Base-by-base conservation (phyloP, 805 yeast species). In the Ogataea sp. region DNA sequence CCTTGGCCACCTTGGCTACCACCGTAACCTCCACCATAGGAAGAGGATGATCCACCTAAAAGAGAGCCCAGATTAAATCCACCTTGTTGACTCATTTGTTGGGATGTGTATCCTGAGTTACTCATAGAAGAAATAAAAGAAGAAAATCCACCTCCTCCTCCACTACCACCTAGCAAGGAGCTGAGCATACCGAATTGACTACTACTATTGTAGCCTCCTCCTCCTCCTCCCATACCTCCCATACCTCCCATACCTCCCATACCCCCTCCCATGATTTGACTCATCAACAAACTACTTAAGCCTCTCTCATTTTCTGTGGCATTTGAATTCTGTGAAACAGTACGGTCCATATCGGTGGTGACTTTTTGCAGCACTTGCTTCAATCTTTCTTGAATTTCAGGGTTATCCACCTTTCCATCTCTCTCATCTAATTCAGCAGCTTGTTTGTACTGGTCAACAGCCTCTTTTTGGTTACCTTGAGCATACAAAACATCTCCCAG, bases 401-500 rank as follows among this genome's bases (percentile, higher is more conserved):
- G 61, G 4, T 57, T 48, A 27, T 58, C 50, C 21, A 55, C 49
- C 16, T 41, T 51, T 5, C 63, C 63, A 36, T 58, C 63, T 20
- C 37, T 35, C 43, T 58, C 62, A 42, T 58, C 63, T 28, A 58
- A 48, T 36, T 51, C 47, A 16, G 59, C 56, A 16, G 63, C 63
- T 39, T 44, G 41, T 21, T 46, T 44, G 37, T 56, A 58, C 39
- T 55, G 49, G 6, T 46, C 53, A 17, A 56, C 47, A 8, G 63
- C 63, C 18, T 35, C 49, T 20, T 44, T 40, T 7, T 43, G 38
- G 21, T 56, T 34, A 20, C 58, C 59, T 34, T 50, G 46, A 5
- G 44, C 43, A 11, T 53, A 36, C 11, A 48, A 40, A 10, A 55
- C 39, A 32, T 58, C 62, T 40, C 62, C 62, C 13, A 50, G 36